Base-by-base conservation (phyloP, 2,329 filamentous ascomycete genomes). In the Nemania sp. region DNA sequence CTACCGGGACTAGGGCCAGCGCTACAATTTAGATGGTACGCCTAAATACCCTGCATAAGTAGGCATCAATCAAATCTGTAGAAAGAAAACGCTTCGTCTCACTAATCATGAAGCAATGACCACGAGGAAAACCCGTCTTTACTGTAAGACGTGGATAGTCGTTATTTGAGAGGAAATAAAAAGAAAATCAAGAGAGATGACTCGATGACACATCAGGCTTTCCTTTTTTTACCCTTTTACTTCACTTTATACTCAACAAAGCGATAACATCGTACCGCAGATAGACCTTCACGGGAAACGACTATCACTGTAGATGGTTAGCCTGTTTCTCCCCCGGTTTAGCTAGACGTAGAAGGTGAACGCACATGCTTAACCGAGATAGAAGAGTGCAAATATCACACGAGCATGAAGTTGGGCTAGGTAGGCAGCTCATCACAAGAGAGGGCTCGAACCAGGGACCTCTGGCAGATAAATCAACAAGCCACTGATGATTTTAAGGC, bases 11-110 rank as follows among this genome's bases (percentile, higher is more conserved):
- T 10, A 56, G 20, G 18, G 49, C 57, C 54, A 54, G 38, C 41
- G 22, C 27, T 60, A 60, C 29, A 56, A 60, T 59, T 22, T 54
- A 63, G 32, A 66, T 66, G 59, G 63, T 56, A 38, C 60, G 53
- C 52, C 51, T 62, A 47, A 55, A 13, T 20, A 64, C 47, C 51
- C 35, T 67, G 35, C 63, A 66, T 56, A n/a, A 1, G 13, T 2
- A 20, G 22, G 54, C 55, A 60, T 61, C 38, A 54, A 60, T 52
- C 38, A 49, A 55, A 56, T 55, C 15, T 13, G 5, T 13, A 5
- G 24, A 51, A 15, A 15, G 63, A 20, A 20, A 51, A 18, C 11
- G 18, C 49, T 35, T 29, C 26, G 27, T 54, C 8, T 22, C 26
- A 51, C 15, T 13, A 60, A 22, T 49, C n/a, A 26, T 59, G 32